phyloP scores from a whole-genome alignment of 306 rosid species.

The Prunus dulcis region DNA sequence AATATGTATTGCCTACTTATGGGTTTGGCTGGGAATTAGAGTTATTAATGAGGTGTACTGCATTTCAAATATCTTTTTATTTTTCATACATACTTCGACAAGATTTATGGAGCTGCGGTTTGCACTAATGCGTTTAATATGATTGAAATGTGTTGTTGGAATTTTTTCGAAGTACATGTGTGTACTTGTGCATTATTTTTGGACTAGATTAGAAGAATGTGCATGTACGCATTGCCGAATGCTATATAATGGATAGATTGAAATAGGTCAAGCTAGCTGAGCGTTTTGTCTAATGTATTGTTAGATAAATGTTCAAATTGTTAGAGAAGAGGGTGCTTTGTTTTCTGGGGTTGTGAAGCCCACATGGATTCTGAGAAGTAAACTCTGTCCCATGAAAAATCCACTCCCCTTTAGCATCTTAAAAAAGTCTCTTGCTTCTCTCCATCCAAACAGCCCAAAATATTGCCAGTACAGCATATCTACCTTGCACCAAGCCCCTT shows the following conservation, averaged over 20 bases:
- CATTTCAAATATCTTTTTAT: no score
- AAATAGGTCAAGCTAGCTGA: background rate
- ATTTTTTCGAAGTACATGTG: background rate
- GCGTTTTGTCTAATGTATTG: background rate
- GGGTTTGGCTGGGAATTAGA: background rate
- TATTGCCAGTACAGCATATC: no score
- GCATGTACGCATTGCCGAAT: background rate
- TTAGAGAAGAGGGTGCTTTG: background rate
- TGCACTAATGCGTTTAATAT: background rate
- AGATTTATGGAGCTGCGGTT: background rate
- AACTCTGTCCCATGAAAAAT: no score
- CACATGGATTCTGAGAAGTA: no score
- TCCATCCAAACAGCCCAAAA: no score
- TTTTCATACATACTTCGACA: background rate
- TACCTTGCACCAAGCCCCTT: no score
- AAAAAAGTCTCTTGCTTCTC: no score
- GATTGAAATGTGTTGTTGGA: background rate
- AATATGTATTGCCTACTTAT: background rate
- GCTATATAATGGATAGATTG: background rate
- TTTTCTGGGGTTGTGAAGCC: background rate
- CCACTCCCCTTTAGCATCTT: no score
- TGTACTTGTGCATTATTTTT: background rate
- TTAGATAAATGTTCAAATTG: background rate
- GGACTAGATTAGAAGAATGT: background rate
- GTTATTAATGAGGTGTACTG: background rate